Base-by-base conservation (phyloP, 2,329 filamentous ascomycete species). In the Alternaria hordeiaustralica region DNA sequence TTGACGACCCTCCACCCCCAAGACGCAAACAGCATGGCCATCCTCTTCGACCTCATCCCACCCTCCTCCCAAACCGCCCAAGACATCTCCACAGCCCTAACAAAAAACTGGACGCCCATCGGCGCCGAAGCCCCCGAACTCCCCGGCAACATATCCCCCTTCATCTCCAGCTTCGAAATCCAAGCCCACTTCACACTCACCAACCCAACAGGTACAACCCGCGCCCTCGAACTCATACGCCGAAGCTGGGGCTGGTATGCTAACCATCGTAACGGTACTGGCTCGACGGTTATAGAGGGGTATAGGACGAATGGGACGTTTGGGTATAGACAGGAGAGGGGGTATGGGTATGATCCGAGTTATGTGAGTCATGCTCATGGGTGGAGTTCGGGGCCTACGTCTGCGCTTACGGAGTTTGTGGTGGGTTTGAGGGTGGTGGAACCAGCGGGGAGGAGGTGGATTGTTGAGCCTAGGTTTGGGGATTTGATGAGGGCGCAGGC, bases 91-190 rank as follows among this genome's bases (percentile, higher is more conserved):
- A 23, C 33, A 5, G 61, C 60, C 0, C 63, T 78, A 0, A 66
- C 63, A 2, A 28, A 61, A 8, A 74, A 71, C 61, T 77, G 75
- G 75, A 75, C 71, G 21, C 63, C 65, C 13, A 68, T 78, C 55
- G 76, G 76, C 4, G 73, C 76, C 15, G 63, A 75, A 12, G 71
- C 74, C 7, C 76, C 75, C 1, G 79, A 81, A 61, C 67, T 79
- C 5, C 74, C 77, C 0, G 77, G 79, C 47, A 78, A 75, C n/a
- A 77, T 82, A 55, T 79, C 76, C 3, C 78, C 79, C 4, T 81
- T 81, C 59, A 72, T 80, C 12, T 72, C 72, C 45, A 71, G 55
- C 51, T 75, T 74, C 66, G 81, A 81, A 60, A 68, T 81, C 41
- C 69, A 78, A 55, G 76, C 74, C 5, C 79, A 81, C 63, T 71